Evolutionary conservation across 2,329 filamentous ascomycete species (phyloP).

Genomic region (Anisogramma anomala): DNA sequence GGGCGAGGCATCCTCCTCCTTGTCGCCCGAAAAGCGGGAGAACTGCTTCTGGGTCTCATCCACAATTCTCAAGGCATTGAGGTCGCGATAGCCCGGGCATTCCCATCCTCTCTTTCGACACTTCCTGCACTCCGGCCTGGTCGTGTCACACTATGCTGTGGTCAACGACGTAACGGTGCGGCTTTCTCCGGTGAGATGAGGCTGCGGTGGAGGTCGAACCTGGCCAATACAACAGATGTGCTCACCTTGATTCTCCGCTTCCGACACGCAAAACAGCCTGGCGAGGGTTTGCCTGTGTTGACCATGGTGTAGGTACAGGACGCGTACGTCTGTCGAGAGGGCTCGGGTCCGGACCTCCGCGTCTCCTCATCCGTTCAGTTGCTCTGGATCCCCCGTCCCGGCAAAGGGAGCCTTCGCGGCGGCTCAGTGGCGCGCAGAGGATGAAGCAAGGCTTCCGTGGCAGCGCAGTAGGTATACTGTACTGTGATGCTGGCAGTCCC

Average conservation of each 20-base stretch:
- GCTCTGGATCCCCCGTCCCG: not conserved
- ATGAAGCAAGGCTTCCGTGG: too few relatives aligned
- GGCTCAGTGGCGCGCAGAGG: not conserved
- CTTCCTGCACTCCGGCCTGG: constrained; percentile 14
- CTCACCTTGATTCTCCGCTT: constrained; percentile 14
- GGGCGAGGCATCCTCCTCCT: constrained; percentile 5
- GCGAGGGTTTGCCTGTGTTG: constrained; percentile 14
- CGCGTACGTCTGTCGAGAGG: not conserved
- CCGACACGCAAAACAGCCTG: constrained; percentile 14
- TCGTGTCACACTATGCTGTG: constrained; percentile 10
- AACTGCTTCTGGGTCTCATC: constrained; percentile 14
- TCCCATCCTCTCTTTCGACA: constrained; percentile 14
- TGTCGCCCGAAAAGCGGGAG: constrained; percentile 13
- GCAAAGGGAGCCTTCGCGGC: not conserved
- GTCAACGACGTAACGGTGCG: not conserved
- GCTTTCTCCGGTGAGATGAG: not conserved
- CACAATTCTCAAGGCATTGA: constrained; percentile 14
- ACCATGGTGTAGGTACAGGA: constrained; percentile 6
- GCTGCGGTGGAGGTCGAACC: not conserved
- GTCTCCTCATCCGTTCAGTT: not conserved
- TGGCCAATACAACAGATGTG: not conserved
- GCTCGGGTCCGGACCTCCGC: not conserved
- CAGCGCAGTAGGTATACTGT: too few relatives aligned
- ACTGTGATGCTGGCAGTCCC: too few relatives aligned
- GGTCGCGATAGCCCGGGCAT: constrained; percentile 14